phyloP scores from a whole-genome alignment of 805 yeast genomes.

The Suhomyces tanzawaensis region DNA sequence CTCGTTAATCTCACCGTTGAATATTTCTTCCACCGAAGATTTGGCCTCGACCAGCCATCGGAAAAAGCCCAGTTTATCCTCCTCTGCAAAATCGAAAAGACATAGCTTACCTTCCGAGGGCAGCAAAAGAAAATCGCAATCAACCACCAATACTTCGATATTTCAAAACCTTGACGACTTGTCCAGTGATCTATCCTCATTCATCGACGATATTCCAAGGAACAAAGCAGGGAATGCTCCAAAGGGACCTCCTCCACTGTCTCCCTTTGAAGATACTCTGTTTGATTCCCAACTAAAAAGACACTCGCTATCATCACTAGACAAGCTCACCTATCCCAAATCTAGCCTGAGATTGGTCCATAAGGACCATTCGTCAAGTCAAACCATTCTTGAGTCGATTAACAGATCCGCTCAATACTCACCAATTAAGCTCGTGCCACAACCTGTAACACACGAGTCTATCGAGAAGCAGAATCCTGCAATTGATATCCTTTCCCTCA shows the following conservation, averaged over 20 bases:
- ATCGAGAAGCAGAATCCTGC: slow-evolving; percentile 3
- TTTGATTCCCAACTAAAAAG: not conserved
- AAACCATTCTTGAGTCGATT: slow-evolving; percentile 8
- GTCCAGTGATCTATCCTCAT: slow-evolving; percentile 24
- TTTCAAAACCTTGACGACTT: slow-evolving; percentile 28
- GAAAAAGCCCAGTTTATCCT: not conserved
- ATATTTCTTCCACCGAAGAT: not conserved
- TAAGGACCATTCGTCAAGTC: slow-evolving; percentile 1
- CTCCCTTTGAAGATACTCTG: not conserved
- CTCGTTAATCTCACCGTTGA: not conserved
- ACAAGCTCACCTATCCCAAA: not conserved
- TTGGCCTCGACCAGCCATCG: not conserved
- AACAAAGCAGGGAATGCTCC: not conserved
- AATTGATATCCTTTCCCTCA: slow-evolving; percentile 20
- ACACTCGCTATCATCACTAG: slow-evolving; percentile 8
- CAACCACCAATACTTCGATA: slow-evolving; percentile 27
- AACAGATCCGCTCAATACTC: not conserved
- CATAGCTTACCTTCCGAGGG: slow-evolving; percentile 8
- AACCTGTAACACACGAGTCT: not conserved
- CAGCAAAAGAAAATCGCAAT: slow-evolving; percentile 17
- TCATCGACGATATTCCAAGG: slow-evolving; percentile 4
- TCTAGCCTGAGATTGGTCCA: not conserved
- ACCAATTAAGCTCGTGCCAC: not conserved
- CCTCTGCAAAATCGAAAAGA: slow-evolving; percentile 7
- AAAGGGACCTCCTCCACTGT: not conserved